phyloP scores from a whole-genome alignment of 495 filamentous ascomycete genomes.

The Trichoderma asperelloides region DNA sequence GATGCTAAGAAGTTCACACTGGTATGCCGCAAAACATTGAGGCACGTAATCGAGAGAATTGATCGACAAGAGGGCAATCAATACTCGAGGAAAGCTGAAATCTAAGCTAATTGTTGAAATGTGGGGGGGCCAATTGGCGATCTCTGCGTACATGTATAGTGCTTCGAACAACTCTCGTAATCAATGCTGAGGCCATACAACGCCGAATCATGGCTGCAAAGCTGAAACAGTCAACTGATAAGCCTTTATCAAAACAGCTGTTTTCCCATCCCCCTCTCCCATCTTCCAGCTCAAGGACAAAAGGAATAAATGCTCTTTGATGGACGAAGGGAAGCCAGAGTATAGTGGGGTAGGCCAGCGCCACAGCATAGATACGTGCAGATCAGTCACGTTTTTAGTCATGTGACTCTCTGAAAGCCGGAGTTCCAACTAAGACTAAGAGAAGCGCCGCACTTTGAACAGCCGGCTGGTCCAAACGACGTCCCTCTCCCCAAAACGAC shows the following conservation, averaged over 20 bases:
- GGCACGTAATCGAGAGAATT: too few relatives aligned
- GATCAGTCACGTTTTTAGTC: not conserved
- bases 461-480: not conserved
- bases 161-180: too few relatives aligned
- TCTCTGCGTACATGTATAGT: too few relatives aligned
- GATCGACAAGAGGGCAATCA: too few relatives aligned
- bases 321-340: not conserved
- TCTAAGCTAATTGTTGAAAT: too few relatives aligned
- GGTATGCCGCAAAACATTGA: too few relatives aligned
- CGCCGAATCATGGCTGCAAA: too few relatives aligned
- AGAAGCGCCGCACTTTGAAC: constrained; percentile 2
- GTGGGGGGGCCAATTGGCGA: too few relatives aligned
- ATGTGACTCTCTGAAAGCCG: not conserved
- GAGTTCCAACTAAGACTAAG: not conserved
- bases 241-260: not conserved
- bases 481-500: not conserved
- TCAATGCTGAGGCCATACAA: too few relatives aligned
- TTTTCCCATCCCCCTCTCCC: not conserved
- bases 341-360: not conserved
- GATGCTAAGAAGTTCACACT: too few relatives aligned
- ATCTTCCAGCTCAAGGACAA: not conserved
- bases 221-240: too few relatives aligned
- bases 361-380: not conserved
- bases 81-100: too few relatives aligned
- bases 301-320: not conserved